Evolutionary conservation across 345 rosid genomes (phyloP), one percentile per base, ranked within the genome.

Genomic region (Lagerstroemia speciosa): DNA sequence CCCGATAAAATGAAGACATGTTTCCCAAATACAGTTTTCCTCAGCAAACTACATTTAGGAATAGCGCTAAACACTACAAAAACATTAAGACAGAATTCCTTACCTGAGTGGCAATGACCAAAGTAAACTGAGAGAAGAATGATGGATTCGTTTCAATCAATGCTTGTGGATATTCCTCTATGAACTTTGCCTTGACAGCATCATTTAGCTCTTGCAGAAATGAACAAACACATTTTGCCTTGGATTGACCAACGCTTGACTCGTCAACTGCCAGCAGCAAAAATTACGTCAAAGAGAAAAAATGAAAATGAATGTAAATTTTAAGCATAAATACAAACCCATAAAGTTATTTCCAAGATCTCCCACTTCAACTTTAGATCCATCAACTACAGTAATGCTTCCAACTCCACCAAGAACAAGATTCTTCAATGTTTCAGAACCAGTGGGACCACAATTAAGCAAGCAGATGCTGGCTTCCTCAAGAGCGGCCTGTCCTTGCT

Each of bases 351-450:
- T 94, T 65, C 99, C 99, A 46, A 91, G 96, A 80, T 89, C 99
- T 14, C 95, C 90, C n/a, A 77, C 60, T 77, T 84, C 90, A 71
- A 94, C 97, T 76, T 78, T 85, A 10, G 97, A 91, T 72, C 99
- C 99, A 83, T 94, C 99, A 64, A 94, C 86, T 34, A 94, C 77
- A 10, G 97, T 89, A 74, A 94, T 88, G 62, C 95, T 89, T 29
- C 99, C 99, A 72, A 94, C 85, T 48, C 99, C 97, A 66, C 96
- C 97, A 57, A 94, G 99, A 57, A 94, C 99, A 72, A 94, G 90
- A 79, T 94, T 94, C 73, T 94, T 94, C 76, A 94, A 73, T 3
- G 97, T 91, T 81, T 94, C 99, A 0, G 99, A 91, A 50, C 99
- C 97, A 6, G 99, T 91, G 50, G 99, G 99, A 48, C 99, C 97